Evolutionary conservation across 768 basidiomycete species (phyloP).

Genomic region (Agrocybe praecox): DNA sequence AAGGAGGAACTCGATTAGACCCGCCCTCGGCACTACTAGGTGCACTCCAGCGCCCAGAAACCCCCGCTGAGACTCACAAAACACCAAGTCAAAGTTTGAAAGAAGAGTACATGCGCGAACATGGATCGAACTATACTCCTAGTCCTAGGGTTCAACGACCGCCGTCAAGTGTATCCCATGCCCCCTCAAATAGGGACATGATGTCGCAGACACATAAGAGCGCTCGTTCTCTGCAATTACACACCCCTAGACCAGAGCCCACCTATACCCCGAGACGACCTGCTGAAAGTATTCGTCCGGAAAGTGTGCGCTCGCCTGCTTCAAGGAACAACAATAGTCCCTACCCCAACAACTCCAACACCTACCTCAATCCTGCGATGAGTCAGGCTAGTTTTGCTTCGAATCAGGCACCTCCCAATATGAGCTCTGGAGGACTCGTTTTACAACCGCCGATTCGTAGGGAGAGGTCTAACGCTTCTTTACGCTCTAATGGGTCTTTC

Average conservation of each 20-base stretch:
- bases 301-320: conserved; percentile 13
- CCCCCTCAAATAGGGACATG: neutral
- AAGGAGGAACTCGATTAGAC: conserved; percentile 8
- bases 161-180: neutral
- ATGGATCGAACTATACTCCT: neutral
- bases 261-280: neutral
- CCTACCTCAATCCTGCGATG: neutral
- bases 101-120: conserved; percentile 5
- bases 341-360: conserved; percentile 5
- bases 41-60: neutral
- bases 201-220: neutral
- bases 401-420: conserved; percentile 3
- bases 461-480: conserved; percentile 28
- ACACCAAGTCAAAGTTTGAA: conserved; percentile 14
- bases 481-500: conserved; percentile 30
- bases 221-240: neutral
- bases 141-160: conserved; percentile 2
- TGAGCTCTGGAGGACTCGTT: conserved; percentile 8
- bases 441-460: conserved; percentile 23
- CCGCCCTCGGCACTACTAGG: neutral
- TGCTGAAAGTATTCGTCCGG: conserved; percentile 8
- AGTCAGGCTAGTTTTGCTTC: conserved; percentile 17
- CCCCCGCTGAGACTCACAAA: conserved; percentile 9
- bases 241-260: neutral
- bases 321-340: conserved; percentile 6